Base-by-base conservation (phyloP, 805 yeast species). In the Lipomyces yamadae region DNA sequence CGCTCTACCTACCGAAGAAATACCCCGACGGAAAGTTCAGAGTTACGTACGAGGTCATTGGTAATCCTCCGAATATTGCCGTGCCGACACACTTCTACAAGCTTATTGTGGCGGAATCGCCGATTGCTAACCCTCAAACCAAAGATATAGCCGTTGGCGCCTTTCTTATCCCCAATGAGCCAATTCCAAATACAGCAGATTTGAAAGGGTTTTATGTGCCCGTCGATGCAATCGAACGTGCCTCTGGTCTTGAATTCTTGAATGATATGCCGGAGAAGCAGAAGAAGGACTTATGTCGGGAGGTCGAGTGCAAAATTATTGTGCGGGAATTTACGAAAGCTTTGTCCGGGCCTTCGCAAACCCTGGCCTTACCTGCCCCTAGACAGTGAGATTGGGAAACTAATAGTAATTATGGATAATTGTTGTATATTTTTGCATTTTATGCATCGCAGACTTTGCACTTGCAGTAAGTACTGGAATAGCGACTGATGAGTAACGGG, bases 31-130 rank as follows among this genome's bases (percentile, higher is more conserved):
- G 96, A 3, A 94, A 94, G 76, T 91, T 81, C 77, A 83, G 89
- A 70, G 97, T 95, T 24, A 80, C 84, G 1, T 95, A 94, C 78
- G 98, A 95, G 78, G 90, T 95, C 54, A 91, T 95, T 76, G 99
- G 99, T 1, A 90, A 92, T 73, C 99, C 99, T 10, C 98, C 99
- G 60, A 91, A 86, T 74, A 83, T 95, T 62, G 98, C 99, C 0
- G 99, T 95, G 10, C 99, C 99, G 33, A 95, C 99, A 8, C 99
- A 95, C 77, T 95, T 95, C 75, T 95, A 88, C 84, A 95, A 95
- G 80, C 79, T 95, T 66, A 81, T 95, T 63, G 91, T 95, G 58
- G 98, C 95, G 7, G 98, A 95, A 77, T 78, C 80, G 18, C 83
- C 86, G 3, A 76, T 73, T 3, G 79, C 76, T 48, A 73, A 78